Conservation (phyloP, 2,329 filamentous ascomycete species). For the Torrubiellomyces zombiae region DNA sequence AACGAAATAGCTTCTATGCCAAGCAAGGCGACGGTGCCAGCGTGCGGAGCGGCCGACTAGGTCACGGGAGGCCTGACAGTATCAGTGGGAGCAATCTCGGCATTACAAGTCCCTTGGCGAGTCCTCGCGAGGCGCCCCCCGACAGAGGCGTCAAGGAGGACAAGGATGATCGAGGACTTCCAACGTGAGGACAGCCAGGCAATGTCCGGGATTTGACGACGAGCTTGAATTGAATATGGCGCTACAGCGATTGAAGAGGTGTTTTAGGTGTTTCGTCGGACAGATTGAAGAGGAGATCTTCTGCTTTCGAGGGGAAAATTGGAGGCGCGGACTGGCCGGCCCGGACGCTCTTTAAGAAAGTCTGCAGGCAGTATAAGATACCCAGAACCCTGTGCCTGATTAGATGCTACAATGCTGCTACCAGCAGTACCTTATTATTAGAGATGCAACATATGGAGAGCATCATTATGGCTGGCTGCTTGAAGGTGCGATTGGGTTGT, state of each 20-base stretch:
- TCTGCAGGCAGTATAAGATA: conserved; percentile 4
- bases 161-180: conserved; percentile 10
- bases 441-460: no score
- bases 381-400: no score
- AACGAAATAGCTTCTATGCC: conserved; percentile 69
- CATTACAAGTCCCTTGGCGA: conserved; percentile 44
- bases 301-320: background rate
- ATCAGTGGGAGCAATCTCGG: conserved; percentile 58
- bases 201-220: conserved; percentile 1
- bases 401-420: no score
- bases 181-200: conserved; percentile 5
- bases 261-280: background rate
- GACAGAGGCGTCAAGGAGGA: conserved; percentile 17
- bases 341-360: no score
- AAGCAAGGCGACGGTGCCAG: conserved; percentile 57
- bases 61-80: conserved; percentile 69
- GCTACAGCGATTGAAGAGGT: conserved; percentile 2
- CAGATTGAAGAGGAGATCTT: background rate
- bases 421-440: no score
- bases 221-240: no score
- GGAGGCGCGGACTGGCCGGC: conserved; percentile 1
- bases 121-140: conserved; percentile 28
- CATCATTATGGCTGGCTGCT: no score
- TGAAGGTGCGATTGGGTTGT: no score
- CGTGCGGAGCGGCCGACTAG: conserved; percentile 58